Evolutionary conservation across 352 stramenopile species (phyloP).

Genomic region (Pythium aphanidermatum): DNA sequence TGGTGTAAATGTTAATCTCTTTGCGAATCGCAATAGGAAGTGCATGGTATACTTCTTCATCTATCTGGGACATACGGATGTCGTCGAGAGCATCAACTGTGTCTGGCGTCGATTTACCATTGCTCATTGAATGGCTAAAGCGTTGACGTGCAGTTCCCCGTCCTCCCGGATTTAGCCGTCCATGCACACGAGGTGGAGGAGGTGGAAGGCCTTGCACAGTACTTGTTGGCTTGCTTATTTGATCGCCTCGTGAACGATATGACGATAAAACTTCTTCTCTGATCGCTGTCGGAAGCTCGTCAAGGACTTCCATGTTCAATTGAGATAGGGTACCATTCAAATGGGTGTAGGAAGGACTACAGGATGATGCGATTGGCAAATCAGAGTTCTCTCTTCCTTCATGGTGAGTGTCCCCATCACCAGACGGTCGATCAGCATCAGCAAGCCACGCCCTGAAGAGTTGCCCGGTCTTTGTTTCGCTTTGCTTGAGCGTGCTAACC

Average conservation of each 20-base stretch:
- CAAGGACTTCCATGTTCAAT: slow-evolving; percentile 52
- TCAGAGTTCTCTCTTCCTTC: neutral
- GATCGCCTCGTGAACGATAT: slow-evolving; percentile 13
- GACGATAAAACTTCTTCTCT: slow-evolving; percentile 49
- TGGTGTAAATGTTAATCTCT: slow-evolving; percentile 64
- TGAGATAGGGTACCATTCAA: slow-evolving; percentile 64
- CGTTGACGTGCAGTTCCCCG: neutral
- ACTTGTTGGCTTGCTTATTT: slow-evolving; percentile 25
- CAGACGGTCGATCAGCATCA: slow-evolving; percentile 16
- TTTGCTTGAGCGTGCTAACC: slow-evolving; percentile 13
- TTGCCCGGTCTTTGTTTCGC: slow-evolving; percentile 27
- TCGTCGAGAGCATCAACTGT: slow-evolving; percentile 44
- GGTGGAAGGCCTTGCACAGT: neutral
- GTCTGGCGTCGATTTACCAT: neutral
- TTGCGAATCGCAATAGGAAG: slow-evolving; percentile 58
- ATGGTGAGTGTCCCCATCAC: too few relatives aligned
- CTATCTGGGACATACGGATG: slow-evolving; percentile 72
- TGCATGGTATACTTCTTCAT: slow-evolving; percentile 67
- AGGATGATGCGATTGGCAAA: neutral
- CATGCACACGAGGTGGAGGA: neutral
- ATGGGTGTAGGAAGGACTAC: neutral
- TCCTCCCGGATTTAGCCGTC: slow-evolving; percentile 6
- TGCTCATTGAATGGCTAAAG: too few relatives aligned
- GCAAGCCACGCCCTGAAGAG: slow-evolving; percentile 52
- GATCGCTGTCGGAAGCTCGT: slow-evolving; percentile 48